phyloP scores from a whole-genome alignment of 2,329 filamentous ascomycete genomes.

The Fusarium coicis region DNA sequence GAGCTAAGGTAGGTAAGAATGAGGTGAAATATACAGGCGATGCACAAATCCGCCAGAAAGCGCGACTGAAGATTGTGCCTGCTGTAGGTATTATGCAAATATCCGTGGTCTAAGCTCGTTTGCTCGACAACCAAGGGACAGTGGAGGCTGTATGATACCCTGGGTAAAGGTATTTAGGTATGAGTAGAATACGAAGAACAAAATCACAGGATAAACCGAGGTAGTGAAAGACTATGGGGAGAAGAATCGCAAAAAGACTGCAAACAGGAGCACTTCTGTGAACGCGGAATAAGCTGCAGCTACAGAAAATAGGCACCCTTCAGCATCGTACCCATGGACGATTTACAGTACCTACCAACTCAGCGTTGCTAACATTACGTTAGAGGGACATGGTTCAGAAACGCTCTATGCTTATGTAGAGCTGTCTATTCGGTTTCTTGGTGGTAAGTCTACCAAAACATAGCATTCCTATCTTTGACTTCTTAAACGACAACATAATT shows the following conservation, averaged over 20 bases:
- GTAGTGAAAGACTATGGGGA: background rate
- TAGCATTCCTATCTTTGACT: background rate
- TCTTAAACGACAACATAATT: background rate
- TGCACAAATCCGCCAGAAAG: slow-evolving; percentile 4
- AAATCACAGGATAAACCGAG: background rate
- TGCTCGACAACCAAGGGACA: background rate
- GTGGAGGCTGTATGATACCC: background rate
- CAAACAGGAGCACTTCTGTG: background rate
- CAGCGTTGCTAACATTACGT: background rate
- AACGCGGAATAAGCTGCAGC: slow-evolving; percentile 3
- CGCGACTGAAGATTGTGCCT: slow-evolving; percentile 7
- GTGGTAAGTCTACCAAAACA: background rate
- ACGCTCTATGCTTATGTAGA: background rate
- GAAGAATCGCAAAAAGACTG: background rate
- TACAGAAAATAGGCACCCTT: background rate
- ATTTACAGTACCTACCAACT: background rate
- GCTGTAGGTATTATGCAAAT: background rate
- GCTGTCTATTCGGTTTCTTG: background rate
- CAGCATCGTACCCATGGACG: background rate
- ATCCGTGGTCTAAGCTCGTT: slow-evolving; percentile 16
- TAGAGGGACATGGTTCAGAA: background rate
- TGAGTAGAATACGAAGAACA: background rate
- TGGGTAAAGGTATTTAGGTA: background rate
- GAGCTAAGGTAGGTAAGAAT: background rate
- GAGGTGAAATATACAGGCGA: background rate